Base-by-base conservation (phyloP, 176 grass and related monocot genomes). In the Triticum monococcum region DNA sequence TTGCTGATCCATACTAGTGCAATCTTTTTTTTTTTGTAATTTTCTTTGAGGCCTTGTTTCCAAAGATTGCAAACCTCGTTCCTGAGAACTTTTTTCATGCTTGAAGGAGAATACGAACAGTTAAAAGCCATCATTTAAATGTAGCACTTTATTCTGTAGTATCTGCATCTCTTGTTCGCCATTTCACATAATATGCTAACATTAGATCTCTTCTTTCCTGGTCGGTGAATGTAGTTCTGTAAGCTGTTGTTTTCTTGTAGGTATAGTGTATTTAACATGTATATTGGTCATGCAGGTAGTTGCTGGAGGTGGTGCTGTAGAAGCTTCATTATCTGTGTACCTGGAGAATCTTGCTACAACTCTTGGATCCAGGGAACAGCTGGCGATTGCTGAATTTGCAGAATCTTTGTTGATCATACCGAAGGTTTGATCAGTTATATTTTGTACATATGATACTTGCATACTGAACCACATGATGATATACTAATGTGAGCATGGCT, bases 261-360 rank as follows among this genome's bases (percentile, higher is more conserved):
- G 40, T 5, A 76, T 11, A 74, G 11, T 70, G 46, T 72, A 7
- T 40, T 69, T 5, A 75, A 61, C 72, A 64, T 62, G 22, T 46
- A 26, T 70, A 48, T 77, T 13, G 52, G 72, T n/a, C 37, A 25
- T 84, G 20, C 83, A 97, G 92, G 91, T 98, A 36, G 95, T 98
- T 77, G 95, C 95, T 88, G 95, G 93, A 36, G 95, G 95, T 87
- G 95, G 95, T 80, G 95, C 95, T 22, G 93, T 93, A 9, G 93
- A 98, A 85, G 83, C 95, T 23, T 91, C 95, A 13, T 77, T 95
- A 68, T 98, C 95, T 68, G 95, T 95, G 36, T 98, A 95, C 83
- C 87, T 98, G 85, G 95, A 98, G 83, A 91, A 95, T 88, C 87
- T 98, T 52, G 95, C 95, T 26, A 98, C 95, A 72, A 98, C 95